Percentiles rank a stretch among this genome's conserved stretches.
Conservation (phyloP, 768 basidiomycete genomes). For the Multifurca ochricompacta region DNA sequence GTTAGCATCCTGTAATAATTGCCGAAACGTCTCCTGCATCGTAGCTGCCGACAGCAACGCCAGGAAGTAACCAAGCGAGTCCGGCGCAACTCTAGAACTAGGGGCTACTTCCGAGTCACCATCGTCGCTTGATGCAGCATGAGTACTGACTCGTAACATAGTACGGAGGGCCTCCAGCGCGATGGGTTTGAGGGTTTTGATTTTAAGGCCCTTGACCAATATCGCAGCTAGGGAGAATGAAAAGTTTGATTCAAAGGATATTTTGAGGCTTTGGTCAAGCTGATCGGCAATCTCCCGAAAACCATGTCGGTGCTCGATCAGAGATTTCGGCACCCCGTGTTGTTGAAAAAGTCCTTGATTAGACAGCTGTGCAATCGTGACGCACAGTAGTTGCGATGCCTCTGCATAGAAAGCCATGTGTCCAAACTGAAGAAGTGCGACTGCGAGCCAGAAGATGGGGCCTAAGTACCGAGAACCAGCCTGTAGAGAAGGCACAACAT, state of each 20-base stretch:
- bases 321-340: conserved; percentile 42
- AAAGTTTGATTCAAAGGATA: conserved; percentile 73
- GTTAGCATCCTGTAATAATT: conserved; percentile 55
- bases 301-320: conserved; percentile 55
- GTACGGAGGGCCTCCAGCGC: conserved; percentile 56
- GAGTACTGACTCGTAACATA: conserved; percentile 53
- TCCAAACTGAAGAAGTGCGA: conserved; percentile 74
- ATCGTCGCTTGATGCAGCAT: conserved; percentile 29
- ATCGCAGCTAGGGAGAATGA: conserved; percentile 77
- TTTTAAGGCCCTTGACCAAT: conserved; percentile 81
- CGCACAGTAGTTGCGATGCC: conserved; percentile 58
- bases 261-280: conserved; percentile 61
- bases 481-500: conserved; percentile 63
- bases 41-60: conserved; percentile 67
- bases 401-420: conserved; percentile 63
- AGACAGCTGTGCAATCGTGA: conserved; percentile 58
- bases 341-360: conserved; percentile 49
- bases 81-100: conserved; percentile 41
- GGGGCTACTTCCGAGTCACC: conserved; percentile 31
- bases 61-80: conserved; percentile 72
- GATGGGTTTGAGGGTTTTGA: conserved; percentile 51
- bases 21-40: conserved; percentile 45
- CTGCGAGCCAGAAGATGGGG: conserved; percentile 81
- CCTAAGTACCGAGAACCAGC: conserved; percentile 64
- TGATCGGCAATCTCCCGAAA: conserved; percentile 65